These are phyloP conservation scores for Metarhizium sp. DNA, from an alignment of 2,329 filamentous ascomycete genomes.

Conservation along the genomic window DNA sequence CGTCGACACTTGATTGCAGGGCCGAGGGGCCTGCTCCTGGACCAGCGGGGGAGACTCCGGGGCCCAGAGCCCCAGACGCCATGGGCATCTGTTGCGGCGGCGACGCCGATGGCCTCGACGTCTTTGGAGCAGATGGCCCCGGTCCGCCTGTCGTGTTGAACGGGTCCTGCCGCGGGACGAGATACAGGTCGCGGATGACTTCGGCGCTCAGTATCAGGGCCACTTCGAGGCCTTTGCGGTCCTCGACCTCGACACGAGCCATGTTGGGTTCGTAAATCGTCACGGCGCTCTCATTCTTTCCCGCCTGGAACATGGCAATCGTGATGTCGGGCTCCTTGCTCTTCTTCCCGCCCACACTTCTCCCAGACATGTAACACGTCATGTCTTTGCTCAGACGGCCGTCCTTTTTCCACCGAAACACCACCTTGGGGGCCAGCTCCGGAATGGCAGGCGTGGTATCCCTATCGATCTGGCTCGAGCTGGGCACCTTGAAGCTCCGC, in stretches of 20 bases:
- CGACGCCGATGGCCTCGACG: slow-evolving; percentile 8
- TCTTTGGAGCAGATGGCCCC: not conserved
- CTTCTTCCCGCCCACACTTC: slow-evolving; percentile 65
- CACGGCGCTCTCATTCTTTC: slow-evolving; percentile 54
- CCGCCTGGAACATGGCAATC: slow-evolving; percentile 72
- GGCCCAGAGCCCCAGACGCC: slow-evolving; percentile 29
- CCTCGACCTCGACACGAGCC: slow-evolving; percentile 82
- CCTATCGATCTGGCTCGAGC: slow-evolving; percentile 67
- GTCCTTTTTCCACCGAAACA: slow-evolving; percentile 85
- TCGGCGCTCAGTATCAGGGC: slow-evolving; percentile 58
- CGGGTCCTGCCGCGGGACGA: slow-evolving; percentile 56
- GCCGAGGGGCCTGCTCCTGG: slow-evolving; percentile 4
- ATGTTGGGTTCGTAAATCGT: slow-evolving; percentile 93
- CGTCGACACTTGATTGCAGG: slow-evolving; percentile 45
- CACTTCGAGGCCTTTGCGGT: slow-evolving; percentile 86
- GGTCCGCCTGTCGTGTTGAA: slow-evolving; percentile 61
- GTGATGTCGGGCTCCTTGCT: slow-evolving; percentile 92
- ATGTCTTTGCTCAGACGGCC: slow-evolving; percentile 79
- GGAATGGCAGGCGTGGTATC: slow-evolving; percentile 36
- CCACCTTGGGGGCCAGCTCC: slow-evolving; percentile 60
- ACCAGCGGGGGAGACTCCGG: slow-evolving; percentile 6
- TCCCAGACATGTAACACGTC: slow-evolving; percentile 79
- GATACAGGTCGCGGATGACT: slow-evolving; percentile 56
- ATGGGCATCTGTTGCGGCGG: slow-evolving; percentile 16
- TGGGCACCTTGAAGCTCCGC: slow-evolving; percentile 73